Conservation (phyloP, 495 filamentous ascomycete genomes). For the Trichoderma erinaceum region DNA sequence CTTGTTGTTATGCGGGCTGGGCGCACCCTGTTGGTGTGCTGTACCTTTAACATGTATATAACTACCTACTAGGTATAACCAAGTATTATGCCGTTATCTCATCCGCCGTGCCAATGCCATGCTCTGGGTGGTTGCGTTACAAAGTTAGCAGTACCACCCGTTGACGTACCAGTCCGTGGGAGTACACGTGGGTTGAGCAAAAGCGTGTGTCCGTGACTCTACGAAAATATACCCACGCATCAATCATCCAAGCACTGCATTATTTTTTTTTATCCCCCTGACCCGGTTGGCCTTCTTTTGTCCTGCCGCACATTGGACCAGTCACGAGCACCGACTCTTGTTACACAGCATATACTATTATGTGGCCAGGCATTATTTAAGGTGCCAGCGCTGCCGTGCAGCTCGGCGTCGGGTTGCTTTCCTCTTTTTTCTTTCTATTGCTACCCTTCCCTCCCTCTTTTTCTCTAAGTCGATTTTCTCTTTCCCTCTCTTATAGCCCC, state of each 20-base stretch:
- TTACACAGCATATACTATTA: background rate
- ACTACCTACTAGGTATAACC: too few relatives aligned
- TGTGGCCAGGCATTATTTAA: constrained; percentile 3
- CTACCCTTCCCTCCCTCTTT: background rate
- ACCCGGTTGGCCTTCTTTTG: background rate
- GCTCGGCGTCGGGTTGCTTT: background rate
- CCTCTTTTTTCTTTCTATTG: background rate
- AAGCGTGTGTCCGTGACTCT: too few relatives aligned
- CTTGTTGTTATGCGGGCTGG: too few relatives aligned
- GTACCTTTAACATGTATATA: too few relatives aligned
- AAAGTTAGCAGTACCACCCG: too few relatives aligned
- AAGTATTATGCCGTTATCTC: too few relatives aligned
- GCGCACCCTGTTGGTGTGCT: too few relatives aligned
- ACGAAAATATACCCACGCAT: too few relatives aligned
- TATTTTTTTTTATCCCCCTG: background rate
- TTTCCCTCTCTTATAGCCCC: background rate
- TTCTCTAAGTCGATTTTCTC: background rate
- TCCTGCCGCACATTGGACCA: background rate
- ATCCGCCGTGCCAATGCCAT: too few relatives aligned
- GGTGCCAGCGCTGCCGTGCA: background rate
- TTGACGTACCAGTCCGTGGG: too few relatives aligned
- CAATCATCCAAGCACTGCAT: background rate
- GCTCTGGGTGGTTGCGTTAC: too few relatives aligned
- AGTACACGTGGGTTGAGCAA: too few relatives aligned
- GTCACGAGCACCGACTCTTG: background rate